Percentiles rank a stretch among this genome's conserved stretches.
Evolutionary conservation across 78 protist genomes (phyloP).

Genomic region (Dictyostelium citrinum): DNA sequence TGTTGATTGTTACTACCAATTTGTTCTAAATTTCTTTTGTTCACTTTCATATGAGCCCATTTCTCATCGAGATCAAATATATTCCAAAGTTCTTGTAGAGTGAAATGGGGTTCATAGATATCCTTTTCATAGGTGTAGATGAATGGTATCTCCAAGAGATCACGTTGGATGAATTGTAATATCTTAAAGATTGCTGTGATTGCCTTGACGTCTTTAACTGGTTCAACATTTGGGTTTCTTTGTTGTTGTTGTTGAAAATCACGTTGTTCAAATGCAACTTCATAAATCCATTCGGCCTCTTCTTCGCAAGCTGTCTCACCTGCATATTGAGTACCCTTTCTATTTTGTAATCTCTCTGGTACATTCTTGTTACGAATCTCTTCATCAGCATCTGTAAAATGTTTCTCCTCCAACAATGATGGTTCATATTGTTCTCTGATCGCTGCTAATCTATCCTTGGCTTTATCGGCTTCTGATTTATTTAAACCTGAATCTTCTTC

Average conservation of each 20-base stretch:
- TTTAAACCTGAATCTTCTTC: neutral
- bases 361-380: constrained; percentile 58
- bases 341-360: constrained; percentile 59
- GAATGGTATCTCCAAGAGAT: constrained; percentile 70
- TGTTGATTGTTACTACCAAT: neutral
- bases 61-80: constrained; percentile 76
- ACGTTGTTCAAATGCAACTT: constrained; percentile 16
- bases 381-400: constrained; percentile 79
- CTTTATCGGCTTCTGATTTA: neutral
- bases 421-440: constrained; percentile 79
- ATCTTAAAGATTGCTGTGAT: constrained; percentile 30
- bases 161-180: constrained; percentile 31
- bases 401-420: constrained; percentile 63
- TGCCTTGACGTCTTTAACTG: neutral
- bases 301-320: constrained; percentile 27
- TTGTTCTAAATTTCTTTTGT: constrained; percentile 25
- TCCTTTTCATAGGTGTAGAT: constrained; percentile 68
- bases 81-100: constrained; percentile 64
- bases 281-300: constrained; percentile 74
- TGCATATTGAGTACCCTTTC: constrained; percentile 34
- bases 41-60: constrained; percentile 40
- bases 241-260: neutral
- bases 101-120: constrained; percentile 19
- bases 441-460: constrained; percentile 28
- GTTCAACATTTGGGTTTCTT: neutral